Base-by-base conservation (phyloP, 2,329 filamentous ascomycete species). In the Venturia oleaginea region DNA sequence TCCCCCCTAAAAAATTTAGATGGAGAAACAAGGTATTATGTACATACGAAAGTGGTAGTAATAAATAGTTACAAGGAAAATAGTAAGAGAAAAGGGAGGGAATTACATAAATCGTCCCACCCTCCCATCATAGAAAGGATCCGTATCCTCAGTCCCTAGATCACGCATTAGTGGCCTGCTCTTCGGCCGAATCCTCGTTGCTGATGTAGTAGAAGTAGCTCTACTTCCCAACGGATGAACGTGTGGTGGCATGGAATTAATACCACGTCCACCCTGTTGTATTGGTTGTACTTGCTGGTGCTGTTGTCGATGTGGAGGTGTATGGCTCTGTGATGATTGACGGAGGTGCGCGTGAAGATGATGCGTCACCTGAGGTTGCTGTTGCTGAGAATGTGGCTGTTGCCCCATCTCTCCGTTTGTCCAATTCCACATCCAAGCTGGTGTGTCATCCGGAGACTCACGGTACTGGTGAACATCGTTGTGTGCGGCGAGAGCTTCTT, bases 351-450 rank as follows among this genome's bases (percentile, higher is more conserved):
- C 51, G 24, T 27, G 6, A 34, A 37, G 17, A 34, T 57, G 51
- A 57, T 57, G 51, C 30, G 51, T 57, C 27, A 57, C 34, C 30
- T 34, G 51, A 3, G 51, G 27, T n/a, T 32, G 46, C 46, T 48
- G 51, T 34, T 30, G 51, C 27, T 57, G 51, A 32, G 51, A n/a
- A 2, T 34, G 51, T 2, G 51, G 27, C 19, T 57, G 51, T 17
- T 57, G 51, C 17, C 34, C 24, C 51, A 57, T 34, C 15, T 57
- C 51, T 8, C 51, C 51, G 11, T 57, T 57, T 15, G 51, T 57
- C 51, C 51, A 57, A 22, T 57, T 34, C 51, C 51, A 57, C 51
- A 57, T 57, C 51, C 51, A 57, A 15, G 51, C 51, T 32, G 51
- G 51, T 4, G 5, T 22, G 30, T 34, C 34, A 30, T 57, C 51